Conservation (phyloP, 179 eudicot genomes). For the Actinidia chinensis region DNA sequence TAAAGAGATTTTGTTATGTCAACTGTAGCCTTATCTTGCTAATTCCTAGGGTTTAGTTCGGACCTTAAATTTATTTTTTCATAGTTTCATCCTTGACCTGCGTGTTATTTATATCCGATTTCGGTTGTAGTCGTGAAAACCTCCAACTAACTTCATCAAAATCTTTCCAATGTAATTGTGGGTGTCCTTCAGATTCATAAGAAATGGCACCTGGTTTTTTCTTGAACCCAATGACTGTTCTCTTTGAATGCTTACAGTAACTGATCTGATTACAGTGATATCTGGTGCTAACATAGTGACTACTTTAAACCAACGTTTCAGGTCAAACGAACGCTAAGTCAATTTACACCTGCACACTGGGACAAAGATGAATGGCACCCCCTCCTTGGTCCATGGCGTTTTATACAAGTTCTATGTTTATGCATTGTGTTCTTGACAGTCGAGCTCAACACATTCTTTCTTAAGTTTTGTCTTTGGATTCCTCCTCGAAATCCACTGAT, state of each 20-base stretch:
- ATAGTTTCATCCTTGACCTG: not conserved
- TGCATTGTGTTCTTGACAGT: constrained; percentile 85
- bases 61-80: not conserved
- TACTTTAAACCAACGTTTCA: constrained; percentile 27
- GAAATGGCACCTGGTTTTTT: not conserved
- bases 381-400: constrained; percentile 93
- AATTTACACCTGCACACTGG: constrained; percentile 97
- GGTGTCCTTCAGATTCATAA: not conserved
- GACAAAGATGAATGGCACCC: constrained; percentile 99
- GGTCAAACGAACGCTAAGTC: constrained; percentile 90
- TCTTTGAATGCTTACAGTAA: not conserved
- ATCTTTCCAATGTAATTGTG: not conserved
- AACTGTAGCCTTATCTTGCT: no score
- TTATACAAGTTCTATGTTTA: constrained; percentile 81
- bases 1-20: no score
- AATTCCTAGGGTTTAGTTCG: not conserved
- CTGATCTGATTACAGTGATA: not conserved
- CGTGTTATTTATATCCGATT: not conserved
- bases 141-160: not conserved
- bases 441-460: constrained; percentile 94
- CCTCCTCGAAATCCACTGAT: constrained; percentile 92
- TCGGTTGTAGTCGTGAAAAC: not conserved
- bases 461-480: constrained; percentile 96
- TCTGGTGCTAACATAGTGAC: not conserved
- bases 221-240: not conserved